Evolutionary conservation across 2,329 filamentous ascomycete species (phyloP).

Genomic region (Monosporascus ibericus): DNA sequence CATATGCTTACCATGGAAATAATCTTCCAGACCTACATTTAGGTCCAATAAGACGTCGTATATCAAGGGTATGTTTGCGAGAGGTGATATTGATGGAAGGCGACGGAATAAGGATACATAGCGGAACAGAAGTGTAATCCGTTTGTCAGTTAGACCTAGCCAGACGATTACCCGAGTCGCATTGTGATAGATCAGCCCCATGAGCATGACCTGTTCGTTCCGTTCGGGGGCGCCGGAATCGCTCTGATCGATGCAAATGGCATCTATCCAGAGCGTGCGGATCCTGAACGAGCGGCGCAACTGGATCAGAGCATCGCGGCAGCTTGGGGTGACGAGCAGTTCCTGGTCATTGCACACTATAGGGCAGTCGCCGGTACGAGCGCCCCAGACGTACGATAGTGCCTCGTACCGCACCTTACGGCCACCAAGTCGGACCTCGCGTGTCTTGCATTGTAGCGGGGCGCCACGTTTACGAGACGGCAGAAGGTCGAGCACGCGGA

Average conservation of each 20-base stretch:
- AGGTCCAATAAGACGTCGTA: too few species aligned
- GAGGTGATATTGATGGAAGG: not conserved
- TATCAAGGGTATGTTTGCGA: too few species aligned
- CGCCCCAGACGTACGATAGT: slow-evolving; percentile 11
- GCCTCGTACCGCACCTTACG: slow-evolving; percentile 6
- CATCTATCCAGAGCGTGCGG: slow-evolving; percentile 11
- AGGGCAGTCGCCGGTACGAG: not conserved
- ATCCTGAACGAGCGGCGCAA: slow-evolving; percentile 1
- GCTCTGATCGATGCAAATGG: not conserved
- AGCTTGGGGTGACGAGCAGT: slow-evolving; percentile 7
- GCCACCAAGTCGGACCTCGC: not conserved
- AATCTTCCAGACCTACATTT: accelerated
- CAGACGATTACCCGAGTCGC: slow-evolving; percentile 12
- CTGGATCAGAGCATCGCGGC: slow-evolving; percentile 1
- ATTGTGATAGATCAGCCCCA: slow-evolving; percentile 13
- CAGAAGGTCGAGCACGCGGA: not conserved
- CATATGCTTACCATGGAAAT: too few species aligned
- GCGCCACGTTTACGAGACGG: not conserved
- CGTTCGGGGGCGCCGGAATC: slow-evolving; percentile 6
- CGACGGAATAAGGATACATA: not conserved
- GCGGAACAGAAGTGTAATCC: not conserved
- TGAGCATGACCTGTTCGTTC: slow-evolving; percentile 11
- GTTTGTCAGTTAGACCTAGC: slow-evolving; percentile 6
- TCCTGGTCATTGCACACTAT: slow-evolving; percentile 4
- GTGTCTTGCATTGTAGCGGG: not conserved